phyloP scores from a whole-genome alignment of 768 basidiomycete species.

The Calvatia gigantea region DNA sequence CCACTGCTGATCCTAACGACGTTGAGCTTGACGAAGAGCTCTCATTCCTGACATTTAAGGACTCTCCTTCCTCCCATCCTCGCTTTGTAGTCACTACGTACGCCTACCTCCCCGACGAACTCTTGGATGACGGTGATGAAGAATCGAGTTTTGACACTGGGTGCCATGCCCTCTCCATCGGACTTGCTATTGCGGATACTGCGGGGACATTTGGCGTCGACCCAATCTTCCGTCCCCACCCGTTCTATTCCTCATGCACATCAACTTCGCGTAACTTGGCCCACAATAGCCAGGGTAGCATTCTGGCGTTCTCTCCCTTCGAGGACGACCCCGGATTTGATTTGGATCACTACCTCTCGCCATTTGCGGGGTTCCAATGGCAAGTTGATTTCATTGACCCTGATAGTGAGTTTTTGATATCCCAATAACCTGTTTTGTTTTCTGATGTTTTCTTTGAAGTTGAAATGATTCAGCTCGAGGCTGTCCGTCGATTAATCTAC shows the following conservation, averaged over 20 bases:
- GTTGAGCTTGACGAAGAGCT: background rate
- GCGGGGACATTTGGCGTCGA: background rate
- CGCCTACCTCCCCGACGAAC: background rate
- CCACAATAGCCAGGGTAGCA: background rate
- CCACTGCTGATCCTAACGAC: background rate
- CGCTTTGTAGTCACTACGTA: background rate
- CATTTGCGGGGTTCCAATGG: constrained; percentile 28
- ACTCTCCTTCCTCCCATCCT: background rate
- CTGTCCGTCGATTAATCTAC: constrained; percentile 33
- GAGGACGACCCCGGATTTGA: constrained; percentile 43
- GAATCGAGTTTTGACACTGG: background rate
- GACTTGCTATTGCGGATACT: background rate
- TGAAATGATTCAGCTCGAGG: constrained; percentile 47
- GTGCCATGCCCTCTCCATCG: background rate
- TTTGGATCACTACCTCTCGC: constrained; percentile 20
- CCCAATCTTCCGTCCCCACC: constrained; percentile 13
- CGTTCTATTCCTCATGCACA: constrained; percentile 45
- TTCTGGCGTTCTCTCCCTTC: constrained; percentile 38
- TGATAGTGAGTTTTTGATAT: constrained; percentile 39
- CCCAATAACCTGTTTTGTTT: background rate
- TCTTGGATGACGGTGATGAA: background rate
- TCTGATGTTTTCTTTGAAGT: constrained; percentile 24
- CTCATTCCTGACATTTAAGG: constrained; percentile 5
- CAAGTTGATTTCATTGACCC: constrained; percentile 40
- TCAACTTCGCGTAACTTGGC: constrained; percentile 32